Evolutionary conservation across 1,284 basidiomycete species (phyloP), one percentile per base, ranked within the genome.

Genomic region (Sanghuangporus weigelae): DNA sequence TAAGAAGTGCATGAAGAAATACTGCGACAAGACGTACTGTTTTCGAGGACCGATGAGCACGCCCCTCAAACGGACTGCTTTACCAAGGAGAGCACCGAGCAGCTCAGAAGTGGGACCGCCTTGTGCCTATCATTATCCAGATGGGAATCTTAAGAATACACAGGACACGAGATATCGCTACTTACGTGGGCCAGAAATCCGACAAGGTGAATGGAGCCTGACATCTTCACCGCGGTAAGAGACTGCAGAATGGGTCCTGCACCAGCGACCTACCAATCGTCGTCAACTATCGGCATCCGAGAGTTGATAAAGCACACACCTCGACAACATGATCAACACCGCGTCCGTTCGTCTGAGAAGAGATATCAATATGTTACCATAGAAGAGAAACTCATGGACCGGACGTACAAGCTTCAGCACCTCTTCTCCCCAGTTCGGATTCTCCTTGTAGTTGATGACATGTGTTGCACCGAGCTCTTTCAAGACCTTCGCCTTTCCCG

Each of bases 271-370:
- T 80, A 46, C 12, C 44, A 21, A 16, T 0, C 23, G 42, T 8
- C 62, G 49, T 57, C 19, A 12, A 48, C 44, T 49, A 5, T 19
- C 48, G 7, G 46, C 26, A 49, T 12, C 23, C 11, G n/a, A 2
- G 35, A 42, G 46, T 5, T 26, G 8, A 23, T 36, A 21, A 10
- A 11, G 3, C 10, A 23, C 21, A 36, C 39, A 83, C 81, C 71
- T 87, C 85, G 54, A 87, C 73, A 46, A 86, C 71, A 68, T 84
- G 81, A 63, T 87, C 82, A 3, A 84, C 85, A 12, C 86, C 85
- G 11, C 70, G 69, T 1, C 81, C 83, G 14, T 74, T 74, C 7
- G 84, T 84, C 71, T 68, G 62, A 31, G 19, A 23, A 49, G 44
- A 40, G 42, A 31, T 14, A n/a, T 11, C 19, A 49, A 21, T 40